Percentiles rank a stretch among this genome's conserved stretches.
Evolutionary conservation across 345 rosid species (phyloP).

Genomic region (Leavenworthia alabamica): DNA sequence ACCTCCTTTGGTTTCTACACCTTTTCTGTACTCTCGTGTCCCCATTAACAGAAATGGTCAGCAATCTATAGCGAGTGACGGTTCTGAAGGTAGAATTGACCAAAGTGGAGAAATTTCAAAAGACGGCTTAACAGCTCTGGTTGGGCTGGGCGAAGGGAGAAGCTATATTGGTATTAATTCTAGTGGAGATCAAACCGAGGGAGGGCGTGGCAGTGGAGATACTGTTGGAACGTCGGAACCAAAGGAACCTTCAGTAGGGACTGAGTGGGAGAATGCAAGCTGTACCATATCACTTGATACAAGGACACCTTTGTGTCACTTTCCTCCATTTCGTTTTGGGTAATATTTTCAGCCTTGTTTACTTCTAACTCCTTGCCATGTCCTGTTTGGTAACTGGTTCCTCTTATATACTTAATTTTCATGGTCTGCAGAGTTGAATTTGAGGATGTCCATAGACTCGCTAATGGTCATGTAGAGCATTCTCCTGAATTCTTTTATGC

Average conservation of each 20-base stretch:
- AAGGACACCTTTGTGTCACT: conserved; percentile 89
- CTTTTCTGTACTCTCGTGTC: conserved; percentile 85
- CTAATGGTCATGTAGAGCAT: conserved; percentile 95
- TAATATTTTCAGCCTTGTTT: conserved; percentile 30
- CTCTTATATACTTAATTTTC: conserved; percentile 4
- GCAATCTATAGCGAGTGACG: conserved; percentile 74
- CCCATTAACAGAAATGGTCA: conserved; percentile 82
- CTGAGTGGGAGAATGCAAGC: conserved; percentile 68
- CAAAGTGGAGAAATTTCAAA: conserved; percentile 69
- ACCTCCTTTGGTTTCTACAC: conserved; percentile 82
- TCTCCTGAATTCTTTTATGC: conserved; percentile 88
- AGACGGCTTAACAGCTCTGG: conserved; percentile 88
- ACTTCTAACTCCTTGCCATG: conserved; percentile 4
- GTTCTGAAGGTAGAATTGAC: conserved; percentile 68
- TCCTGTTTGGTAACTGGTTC: conserved; percentile 5
- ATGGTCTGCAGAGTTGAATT: conserved; percentile 62
- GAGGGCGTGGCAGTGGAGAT: conserved; percentile 47
- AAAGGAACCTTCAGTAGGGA: conserved; percentile 49
- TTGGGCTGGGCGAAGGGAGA: conserved; percentile 78
- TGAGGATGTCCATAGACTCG: conserved; percentile 81
- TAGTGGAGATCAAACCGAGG: conserved; percentile 54
- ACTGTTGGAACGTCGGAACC: conserved; percentile 60
- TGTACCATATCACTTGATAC: conserved; percentile 79
- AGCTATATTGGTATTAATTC: conserved; percentile 35
- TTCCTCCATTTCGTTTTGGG: conserved; percentile 99